A percentile compares a stretch with the other conserved stretches of the same genome.
phyloP scores from a whole-genome alignment of 192 early-diverging fungal species.

The Backusella macrospora region DNA sequence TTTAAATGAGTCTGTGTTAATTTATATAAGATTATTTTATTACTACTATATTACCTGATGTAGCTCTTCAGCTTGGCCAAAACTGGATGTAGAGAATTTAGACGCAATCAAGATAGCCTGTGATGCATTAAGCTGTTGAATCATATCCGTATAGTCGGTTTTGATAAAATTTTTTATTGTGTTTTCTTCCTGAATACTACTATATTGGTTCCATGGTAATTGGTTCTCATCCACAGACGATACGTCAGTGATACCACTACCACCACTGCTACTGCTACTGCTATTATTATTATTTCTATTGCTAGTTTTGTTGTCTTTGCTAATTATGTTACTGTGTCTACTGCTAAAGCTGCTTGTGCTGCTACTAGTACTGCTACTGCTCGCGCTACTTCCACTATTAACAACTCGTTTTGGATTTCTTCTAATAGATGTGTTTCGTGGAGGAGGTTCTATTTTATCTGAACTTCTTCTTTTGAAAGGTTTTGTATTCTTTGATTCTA shows the following conservation, averaged over 20 bases:
- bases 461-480: neutral
- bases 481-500: neutral
- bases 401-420: neutral
- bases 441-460: neutral
- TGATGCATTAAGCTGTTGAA: slow-evolving; percentile 6
- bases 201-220: slow-evolving; percentile 10
- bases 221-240: slow-evolving; percentile 7
- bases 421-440: neutral
- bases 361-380: neutral
- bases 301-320: neutral
- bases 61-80: slow-evolving; percentile 7
- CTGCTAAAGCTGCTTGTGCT: neutral
- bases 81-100: slow-evolving; percentile 2
- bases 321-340: neutral
- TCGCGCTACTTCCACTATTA: neutral
- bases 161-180: neutral
- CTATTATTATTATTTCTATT: neutral
- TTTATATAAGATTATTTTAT: neutral
- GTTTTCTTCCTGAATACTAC: neutral
- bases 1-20: neutral
- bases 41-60: neutral
- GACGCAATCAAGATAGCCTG: neutral
- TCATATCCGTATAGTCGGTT: slow-evolving; percentile 11
- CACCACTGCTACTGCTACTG: neutral
- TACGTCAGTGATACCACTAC: neutral